Conservation (phyloP, 495 filamentous ascomycete species). For the Tuber microsphaerosporum region DNA sequence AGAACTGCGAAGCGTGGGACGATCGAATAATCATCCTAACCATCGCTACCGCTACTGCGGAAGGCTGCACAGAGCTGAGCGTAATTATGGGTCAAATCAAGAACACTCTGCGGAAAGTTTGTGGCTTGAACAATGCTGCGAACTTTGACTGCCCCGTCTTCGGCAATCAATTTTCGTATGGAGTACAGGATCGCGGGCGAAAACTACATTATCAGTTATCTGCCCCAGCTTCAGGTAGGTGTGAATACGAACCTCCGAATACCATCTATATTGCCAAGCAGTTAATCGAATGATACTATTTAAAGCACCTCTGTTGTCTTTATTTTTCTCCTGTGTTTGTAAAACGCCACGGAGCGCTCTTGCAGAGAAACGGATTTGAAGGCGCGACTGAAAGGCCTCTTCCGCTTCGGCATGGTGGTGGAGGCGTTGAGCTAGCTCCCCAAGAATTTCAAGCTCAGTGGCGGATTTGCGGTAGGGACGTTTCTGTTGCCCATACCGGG, state of each 20-base stretch:
- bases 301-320: conserved; percentile 67
- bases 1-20: not conserved
- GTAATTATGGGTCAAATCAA: conserved; percentile 94
- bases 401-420: conserved; percentile 83
- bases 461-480: conserved; percentile 91
- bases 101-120: conserved; percentile 79
- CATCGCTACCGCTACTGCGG: conserved; percentile 87
- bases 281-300: conserved; percentile 77
- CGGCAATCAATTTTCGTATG: conserved; percentile 87
- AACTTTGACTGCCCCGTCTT: conserved; percentile 95
- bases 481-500: conserved; percentile 79
- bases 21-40: conserved; percentile 44
- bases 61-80: conserved; percentile 90
- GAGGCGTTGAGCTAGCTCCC: conserved; percentile 81
- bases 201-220: conserved; percentile 55
- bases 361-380: conserved; percentile 75
- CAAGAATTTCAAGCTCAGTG: conserved; percentile 97
- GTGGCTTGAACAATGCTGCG: conserved; percentile 95
- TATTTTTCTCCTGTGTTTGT: conserved; percentile 63
- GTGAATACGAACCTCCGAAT: conserved; percentile 64
- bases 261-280: conserved; percentile 98
- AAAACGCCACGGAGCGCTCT: conserved; percentile 82
- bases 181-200: conserved; percentile 79
- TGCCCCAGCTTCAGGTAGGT: not conserved
- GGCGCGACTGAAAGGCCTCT: conserved; percentile 81